These are phyloP conservation scores for Annulohypoxylon stygium DNA, from an alignment of 495 filamentous ascomycete species.

Conservation along the genomic window DNA sequence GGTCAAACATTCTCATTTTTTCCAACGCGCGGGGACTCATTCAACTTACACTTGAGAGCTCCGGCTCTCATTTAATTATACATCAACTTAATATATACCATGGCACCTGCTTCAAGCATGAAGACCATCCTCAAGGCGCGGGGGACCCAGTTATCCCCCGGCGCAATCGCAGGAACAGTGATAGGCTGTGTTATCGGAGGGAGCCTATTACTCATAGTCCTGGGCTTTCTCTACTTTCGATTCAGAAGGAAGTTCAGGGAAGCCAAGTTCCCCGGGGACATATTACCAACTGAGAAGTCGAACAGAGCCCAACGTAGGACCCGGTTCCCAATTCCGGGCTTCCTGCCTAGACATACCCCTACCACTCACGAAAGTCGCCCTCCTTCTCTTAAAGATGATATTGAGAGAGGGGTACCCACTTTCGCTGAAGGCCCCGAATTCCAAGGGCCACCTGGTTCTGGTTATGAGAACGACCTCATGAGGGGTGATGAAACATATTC, in stretches of 20 bases:
- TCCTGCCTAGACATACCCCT: constrained; percentile 27
- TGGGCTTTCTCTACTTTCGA: constrained; percentile 53
- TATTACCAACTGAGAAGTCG: constrained; percentile 36
- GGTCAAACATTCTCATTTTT: not conserved
- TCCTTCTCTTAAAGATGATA: constrained; percentile 39
- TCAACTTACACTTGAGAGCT: constrained; percentile 29
- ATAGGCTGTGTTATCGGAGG: constrained; percentile 50
- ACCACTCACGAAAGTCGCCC: constrained; percentile 15
- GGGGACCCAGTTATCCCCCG: constrained; percentile 44
- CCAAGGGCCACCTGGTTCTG: constrained; percentile 32
- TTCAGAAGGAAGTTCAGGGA: constrained; percentile 44
- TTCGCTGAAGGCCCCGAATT: constrained; percentile 26
- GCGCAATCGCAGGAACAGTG: constrained; percentile 51
- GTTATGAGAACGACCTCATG: constrained; percentile 38
- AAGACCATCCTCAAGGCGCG: constrained; percentile 35
- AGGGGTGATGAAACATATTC: constrained; percentile 36
- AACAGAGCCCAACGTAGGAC: constrained; percentile 27
- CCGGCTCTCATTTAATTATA: constrained; percentile 18
- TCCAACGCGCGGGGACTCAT: not conserved
- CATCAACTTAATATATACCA: constrained; percentile 19
- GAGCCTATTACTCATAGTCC: constrained; percentile 45
- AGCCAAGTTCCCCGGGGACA: constrained; percentile 31
- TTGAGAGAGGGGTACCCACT: constrained; percentile 32
- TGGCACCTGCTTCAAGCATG: constrained; percentile 34
- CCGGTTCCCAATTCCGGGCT: constrained; percentile 33